Conservation (phyloP, 2,329 filamentous ascomycete species). For the Trichoderma cornu-damae region DNA sequence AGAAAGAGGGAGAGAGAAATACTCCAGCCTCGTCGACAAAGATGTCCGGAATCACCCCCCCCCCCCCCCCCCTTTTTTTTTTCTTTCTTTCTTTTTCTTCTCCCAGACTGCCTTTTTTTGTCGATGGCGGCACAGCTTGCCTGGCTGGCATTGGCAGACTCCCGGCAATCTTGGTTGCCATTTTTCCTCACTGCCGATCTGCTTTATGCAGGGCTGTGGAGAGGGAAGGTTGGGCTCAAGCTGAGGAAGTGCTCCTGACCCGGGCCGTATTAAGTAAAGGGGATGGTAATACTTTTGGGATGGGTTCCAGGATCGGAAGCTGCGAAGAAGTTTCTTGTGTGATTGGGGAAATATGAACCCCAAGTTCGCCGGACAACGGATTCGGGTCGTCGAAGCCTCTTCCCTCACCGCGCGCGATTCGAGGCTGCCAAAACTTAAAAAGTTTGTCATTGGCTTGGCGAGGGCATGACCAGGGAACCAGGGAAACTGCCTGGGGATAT, state of each 20-base stretch:
- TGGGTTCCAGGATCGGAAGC: background rate
- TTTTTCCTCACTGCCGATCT: slow-evolving; percentile 50
- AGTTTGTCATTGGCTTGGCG: background rate
- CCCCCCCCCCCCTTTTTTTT: too few relatives aligned
- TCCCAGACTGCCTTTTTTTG: background rate
- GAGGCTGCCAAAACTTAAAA: background rate
- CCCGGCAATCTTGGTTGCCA: slow-evolving; percentile 24
- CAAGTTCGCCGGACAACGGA: background rate
- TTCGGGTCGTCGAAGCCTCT: background rate
- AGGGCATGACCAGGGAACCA: background rate
- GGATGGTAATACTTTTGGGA: too few relatives aligned
- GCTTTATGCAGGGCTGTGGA: slow-evolving; percentile 45
- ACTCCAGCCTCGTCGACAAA: background rate
- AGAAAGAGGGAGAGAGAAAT: too few relatives aligned
- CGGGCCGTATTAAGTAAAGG: background rate
- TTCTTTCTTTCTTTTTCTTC: too few relatives aligned
- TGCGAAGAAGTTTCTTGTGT: background rate
- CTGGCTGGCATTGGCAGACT: slow-evolving; percentile 6
- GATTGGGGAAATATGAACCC: background rate
- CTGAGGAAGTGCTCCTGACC: background rate
- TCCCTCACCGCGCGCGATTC: background rate
- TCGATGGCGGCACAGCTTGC: background rate
- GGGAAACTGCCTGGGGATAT: too few relatives aligned
- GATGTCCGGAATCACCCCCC: background rate
- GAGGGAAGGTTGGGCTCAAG: slow-evolving; percentile 34